Base-by-base conservation (phyloP, 2,329 filamentous ascomycete genomes). In the Colletotrichum scovillei region DNA sequence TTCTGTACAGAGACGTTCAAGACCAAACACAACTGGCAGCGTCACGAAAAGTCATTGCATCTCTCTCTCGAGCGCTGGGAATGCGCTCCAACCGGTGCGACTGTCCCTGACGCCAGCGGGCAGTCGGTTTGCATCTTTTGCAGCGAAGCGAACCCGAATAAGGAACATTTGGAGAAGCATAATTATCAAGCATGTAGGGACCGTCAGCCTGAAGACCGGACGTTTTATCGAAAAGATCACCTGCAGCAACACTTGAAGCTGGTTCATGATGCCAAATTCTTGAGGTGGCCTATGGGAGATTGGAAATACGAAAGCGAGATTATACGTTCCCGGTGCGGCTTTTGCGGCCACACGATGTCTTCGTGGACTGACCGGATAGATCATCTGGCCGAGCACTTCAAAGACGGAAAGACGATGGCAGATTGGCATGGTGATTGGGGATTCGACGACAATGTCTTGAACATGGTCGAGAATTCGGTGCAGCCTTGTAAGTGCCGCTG, bases 1-100 rank as follows among this genome's bases (percentile, higher is more conserved):
- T 87, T 87, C 55, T 87, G 85, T 52, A 85, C 84, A 0, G 84
- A 87, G 57, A 83, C 82, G 0, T 87, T 87, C 76, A 83, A 82
- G 62, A 82, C 82, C 0, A 86, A 86, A 22, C 81, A 86, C 67
- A 84, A 86, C 16, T 87, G 85, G 85, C 83, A 84, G 52, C 81
- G 88, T 22, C 88, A 90, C 73, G 88, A 90, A 69, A 84, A 84
- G 59, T 83, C 84, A 60, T 81, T 83, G 67, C 88, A 81, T 77
- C 80, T 81, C 64, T 73, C 70, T 1, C 86, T 86, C 0, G 85
- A 82, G 78, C 81, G 77, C 60, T 90, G 81, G 88, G 85, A 82
- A 74, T 89, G 82, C 58, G 80, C 81, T 1, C 70, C 70, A 1
- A 64, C 24, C 3, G 70, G 70, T 0, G 42, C 70, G 0, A 56